phyloP scores from a whole-genome alignment of 495 filamentous ascomycete species.

The Zalerion maritima region DNA sequence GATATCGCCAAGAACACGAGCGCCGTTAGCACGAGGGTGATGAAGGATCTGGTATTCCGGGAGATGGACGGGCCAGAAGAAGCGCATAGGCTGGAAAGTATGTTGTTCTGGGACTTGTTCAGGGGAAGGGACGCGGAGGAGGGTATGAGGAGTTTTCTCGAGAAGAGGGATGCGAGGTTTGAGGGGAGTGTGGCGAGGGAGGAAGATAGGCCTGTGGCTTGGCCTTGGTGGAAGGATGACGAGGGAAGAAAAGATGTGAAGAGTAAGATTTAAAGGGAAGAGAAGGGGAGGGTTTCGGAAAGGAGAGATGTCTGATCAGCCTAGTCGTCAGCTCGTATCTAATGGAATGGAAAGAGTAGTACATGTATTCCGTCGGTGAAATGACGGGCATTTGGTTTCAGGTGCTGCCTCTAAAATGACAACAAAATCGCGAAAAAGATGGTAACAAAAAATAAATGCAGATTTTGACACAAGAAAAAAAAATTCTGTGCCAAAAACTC shows the following conservation, averaged over 20 bases:
- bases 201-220: constrained; percentile 24
- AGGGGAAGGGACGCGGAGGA: constrained; percentile 32
- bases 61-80: constrained; percentile 35
- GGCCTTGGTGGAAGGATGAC: constrained; percentile 31
- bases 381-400: no score
- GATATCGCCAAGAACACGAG: constrained; percentile 46
- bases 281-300: no score
- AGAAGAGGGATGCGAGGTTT: constrained; percentile 38
- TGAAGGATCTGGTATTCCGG: constrained; percentile 46
- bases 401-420: no score
- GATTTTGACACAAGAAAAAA: background rate
- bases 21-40: constrained; percentile 36
- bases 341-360: no score
- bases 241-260: constrained; percentile 3
- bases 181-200: constrained; percentile 36
- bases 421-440: no score
- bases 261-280: constrained; percentile 11
- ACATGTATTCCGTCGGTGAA: no score
- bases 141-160: constrained; percentile 29
- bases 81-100: constrained; percentile 44
- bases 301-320: no score
- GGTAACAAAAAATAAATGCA: background rate
- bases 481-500: background rate
- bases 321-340: no score
- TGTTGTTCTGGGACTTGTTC: constrained; percentile 42